Percentiles rank a stretch among this genome's conserved stretches.
Evolutionary conservation across 2,329 filamentous ascomycete species (phyloP).

Genomic region (Aspergillus puulaauensis): DNA sequence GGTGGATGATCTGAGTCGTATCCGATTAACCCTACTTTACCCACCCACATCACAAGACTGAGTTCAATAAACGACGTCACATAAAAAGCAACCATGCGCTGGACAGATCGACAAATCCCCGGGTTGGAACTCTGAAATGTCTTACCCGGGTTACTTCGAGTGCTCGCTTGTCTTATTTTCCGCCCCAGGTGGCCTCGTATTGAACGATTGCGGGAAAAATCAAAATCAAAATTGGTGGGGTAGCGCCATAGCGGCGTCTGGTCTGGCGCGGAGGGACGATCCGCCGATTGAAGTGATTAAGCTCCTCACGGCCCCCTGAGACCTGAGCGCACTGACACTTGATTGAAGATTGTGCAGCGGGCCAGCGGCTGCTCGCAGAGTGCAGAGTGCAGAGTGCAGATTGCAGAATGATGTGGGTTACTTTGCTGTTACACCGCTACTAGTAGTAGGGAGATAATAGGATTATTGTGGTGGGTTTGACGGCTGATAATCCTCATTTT

Average conservation of each 20-base stretch:
- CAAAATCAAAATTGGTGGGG: not conserved
- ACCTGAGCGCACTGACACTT: not conserved
- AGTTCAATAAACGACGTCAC: not conserved
- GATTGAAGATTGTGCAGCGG: not conserved
- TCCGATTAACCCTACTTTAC: not conserved
- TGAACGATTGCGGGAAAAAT: not conserved
- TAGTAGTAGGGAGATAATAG: not conserved
- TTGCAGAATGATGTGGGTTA: too few relatives aligned
- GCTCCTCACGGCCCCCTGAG: not conserved
- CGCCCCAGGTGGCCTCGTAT: not conserved
- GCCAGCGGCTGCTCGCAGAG: too few relatives aligned
- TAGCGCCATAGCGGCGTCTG: not conserved
- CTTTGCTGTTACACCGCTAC: not conserved
- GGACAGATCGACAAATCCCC: not conserved
- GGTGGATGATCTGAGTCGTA: not conserved
- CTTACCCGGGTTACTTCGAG: not conserved
- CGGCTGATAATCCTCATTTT: constrained; percentile 7
- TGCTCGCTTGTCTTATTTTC: too few relatives aligned
- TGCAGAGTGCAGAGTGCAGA: too few relatives aligned
- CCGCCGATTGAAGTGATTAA: not conserved
- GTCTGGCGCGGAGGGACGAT: not conserved
- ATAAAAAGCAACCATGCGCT: not conserved
- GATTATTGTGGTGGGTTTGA: not conserved
- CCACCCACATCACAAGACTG: not conserved
- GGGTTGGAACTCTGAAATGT: not conserved